phyloP scores from a whole-genome alignment of 2,329 filamentous ascomycete species.

The Dactylellina parvicollis region DNA sequence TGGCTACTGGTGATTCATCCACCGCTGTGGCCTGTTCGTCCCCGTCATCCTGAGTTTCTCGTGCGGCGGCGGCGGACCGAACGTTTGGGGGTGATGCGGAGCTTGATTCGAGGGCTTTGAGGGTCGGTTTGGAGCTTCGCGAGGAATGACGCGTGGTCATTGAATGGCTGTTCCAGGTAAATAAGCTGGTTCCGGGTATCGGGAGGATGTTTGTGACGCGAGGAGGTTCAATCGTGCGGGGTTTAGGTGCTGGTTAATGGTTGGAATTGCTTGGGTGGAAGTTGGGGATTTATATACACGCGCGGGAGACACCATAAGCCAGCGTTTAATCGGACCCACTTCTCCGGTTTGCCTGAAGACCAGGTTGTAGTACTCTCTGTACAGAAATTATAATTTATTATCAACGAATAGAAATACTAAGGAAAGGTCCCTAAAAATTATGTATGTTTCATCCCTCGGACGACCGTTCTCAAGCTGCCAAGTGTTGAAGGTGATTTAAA shows the following conservation, averaged over 20 bases:
- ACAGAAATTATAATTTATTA: no score
- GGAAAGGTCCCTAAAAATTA: no score
- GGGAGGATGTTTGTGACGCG: neutral
- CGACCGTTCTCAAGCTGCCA: no score
- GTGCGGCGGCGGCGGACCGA: slow-evolving; percentile 4
- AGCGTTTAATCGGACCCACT: no score
- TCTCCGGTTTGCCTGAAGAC: no score
- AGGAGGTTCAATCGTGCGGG: neutral
- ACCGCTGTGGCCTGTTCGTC: neutral
- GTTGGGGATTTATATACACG: slow-evolving; percentile 1
- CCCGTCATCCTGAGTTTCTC: neutral
- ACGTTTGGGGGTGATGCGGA: slow-evolving; percentile 23
- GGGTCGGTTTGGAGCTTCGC: slow-evolving; percentile 14
- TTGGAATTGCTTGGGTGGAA: neutral
- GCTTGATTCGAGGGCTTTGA: slow-evolving; percentile 41
- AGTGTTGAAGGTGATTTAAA: no score
- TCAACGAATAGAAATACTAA: no score
- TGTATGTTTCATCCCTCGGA: no score
- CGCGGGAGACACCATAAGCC: no score
- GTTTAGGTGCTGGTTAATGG: neutral
- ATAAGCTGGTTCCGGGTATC: neutral
- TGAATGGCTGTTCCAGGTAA: neutral
- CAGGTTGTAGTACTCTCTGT: no score
- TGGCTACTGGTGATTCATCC: slow-evolving; percentile 37
- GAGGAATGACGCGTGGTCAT: slow-evolving; percentile 52